A percentile compares a stretch with the other conserved stretches of the same genome.
phyloP scores from a whole-genome alignment of 495 filamentous ascomycete genomes.

The Podospora didyma region DNA sequence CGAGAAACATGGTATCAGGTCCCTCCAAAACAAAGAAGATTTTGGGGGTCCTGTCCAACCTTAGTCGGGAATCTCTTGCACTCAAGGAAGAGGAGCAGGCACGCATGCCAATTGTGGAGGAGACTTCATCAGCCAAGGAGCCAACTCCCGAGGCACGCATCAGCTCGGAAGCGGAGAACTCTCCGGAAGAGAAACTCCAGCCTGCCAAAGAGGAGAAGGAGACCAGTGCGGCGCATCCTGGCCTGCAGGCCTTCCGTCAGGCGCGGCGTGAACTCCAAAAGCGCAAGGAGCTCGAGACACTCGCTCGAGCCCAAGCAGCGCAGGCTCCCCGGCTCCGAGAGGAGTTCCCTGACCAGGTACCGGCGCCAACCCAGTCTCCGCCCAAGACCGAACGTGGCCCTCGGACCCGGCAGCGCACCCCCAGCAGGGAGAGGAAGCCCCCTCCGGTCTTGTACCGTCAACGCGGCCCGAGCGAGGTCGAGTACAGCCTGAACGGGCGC shows the following conservation, averaged over 20 bases:
- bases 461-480: constrained; percentile 38
- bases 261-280: constrained; percentile 49
- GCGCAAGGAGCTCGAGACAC: constrained; percentile 44
- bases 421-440: constrained; percentile 42
- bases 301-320: constrained; percentile 29
- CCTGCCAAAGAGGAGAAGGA: constrained; percentile 24
- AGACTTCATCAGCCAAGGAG: constrained; percentile 37
- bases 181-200: constrained; percentile 8
- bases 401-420: constrained; percentile 36
- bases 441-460: constrained; percentile 39
- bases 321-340: constrained; percentile 17
- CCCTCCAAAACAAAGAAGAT: constrained; percentile 68
- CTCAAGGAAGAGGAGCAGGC: constrained; percentile 23
- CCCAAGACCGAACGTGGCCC: constrained; percentile 25
- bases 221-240: constrained; percentile 33
- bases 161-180: constrained; percentile 14
- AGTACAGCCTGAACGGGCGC: constrained; percentile 19
- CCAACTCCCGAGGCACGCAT: constrained; percentile 34
- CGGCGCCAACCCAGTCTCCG: constrained; percentile 21
- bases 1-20: constrained; percentile 25
- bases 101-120: constrained; percentile 27
- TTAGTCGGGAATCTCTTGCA: constrained; percentile 30
- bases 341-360: constrained; percentile 14
- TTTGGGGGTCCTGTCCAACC: constrained; percentile 60
- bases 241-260: constrained; percentile 47